These are phyloP conservation scores for Chlorella sp. DNA, from an alignment of 139 green algal genomes.

Conservation along the genomic window DNA sequence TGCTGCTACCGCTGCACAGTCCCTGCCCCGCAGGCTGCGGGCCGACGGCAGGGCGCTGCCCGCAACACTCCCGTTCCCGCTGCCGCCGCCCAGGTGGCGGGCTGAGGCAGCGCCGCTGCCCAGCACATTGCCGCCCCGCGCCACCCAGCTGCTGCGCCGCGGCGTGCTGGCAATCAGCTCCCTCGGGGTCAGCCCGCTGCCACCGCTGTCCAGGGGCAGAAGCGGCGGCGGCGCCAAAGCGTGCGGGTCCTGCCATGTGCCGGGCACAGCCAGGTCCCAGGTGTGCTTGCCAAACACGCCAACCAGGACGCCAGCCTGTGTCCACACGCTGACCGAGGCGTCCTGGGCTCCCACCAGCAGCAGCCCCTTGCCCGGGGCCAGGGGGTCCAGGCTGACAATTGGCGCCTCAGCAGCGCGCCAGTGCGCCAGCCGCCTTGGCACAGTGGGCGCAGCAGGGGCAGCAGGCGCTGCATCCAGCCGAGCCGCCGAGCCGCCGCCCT, in stretches of 20 bases:
- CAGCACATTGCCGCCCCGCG: background rate
- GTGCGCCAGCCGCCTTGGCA: background rate
- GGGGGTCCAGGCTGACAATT: slow-evolving; percentile 59
- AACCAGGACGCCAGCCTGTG: slow-evolving; percentile 57
- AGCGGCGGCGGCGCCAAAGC: slow-evolving; percentile 7
- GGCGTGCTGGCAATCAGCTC: slow-evolving; percentile 13
- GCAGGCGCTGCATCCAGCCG: too few species aligned
- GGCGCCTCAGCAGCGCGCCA: slow-evolving; percentile 60
- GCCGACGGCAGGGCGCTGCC: too few species aligned
- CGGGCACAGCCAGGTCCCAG: slow-evolving; percentile 58
- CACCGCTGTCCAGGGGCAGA: background rate
- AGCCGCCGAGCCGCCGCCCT: too few species aligned
- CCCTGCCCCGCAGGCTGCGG: too few species aligned
- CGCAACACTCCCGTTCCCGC: too few species aligned
- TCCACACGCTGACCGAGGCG: slow-evolving; percentile 74
- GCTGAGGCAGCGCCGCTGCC: background rate
- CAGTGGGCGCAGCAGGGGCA: background rate
- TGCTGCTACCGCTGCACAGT: too few species aligned
- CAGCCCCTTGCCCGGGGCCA: slow-evolving; percentile 42
- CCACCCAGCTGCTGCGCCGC: background rate
- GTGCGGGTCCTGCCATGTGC: slow-evolving; percentile 58
- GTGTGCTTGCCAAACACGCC: slow-evolving; percentile 67
- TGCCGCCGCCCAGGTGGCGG: background rate
- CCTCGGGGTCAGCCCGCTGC: background rate
- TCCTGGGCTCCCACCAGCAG: slow-evolving; percentile 69